A percentile compares a stretch with the other conserved stretches of the same genome.
Conservation (phyloP, 257 asterid species). For the Cruciata laevipes region DNA sequence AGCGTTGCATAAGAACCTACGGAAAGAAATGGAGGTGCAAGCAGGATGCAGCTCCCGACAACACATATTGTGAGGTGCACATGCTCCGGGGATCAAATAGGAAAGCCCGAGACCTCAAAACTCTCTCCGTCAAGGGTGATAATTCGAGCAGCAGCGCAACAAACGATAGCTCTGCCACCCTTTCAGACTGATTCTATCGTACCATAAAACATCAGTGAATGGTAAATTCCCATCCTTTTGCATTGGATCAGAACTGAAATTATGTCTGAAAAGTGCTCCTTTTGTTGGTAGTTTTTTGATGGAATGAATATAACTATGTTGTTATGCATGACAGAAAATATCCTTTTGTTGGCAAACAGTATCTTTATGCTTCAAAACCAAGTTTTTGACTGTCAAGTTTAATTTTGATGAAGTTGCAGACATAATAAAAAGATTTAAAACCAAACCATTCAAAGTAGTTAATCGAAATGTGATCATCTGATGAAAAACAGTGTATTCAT, state of each 20-base stretch:
- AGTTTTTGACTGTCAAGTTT: neutral
- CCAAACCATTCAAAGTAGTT: too few species aligned
- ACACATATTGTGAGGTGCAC: conserved; percentile 55
- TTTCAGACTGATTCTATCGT: neutral
- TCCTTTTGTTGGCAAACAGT: neutral
- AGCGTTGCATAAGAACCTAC: conserved; percentile 69
- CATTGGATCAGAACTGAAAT: neutral
- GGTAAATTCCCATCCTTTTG: neutral
- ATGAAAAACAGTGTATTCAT: neutral
- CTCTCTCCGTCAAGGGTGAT: conserved; percentile 26
- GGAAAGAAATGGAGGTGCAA: conserved; percentile 74
- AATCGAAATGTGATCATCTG: too few species aligned
- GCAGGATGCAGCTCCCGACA: conserved; percentile 30
- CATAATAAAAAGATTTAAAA: too few species aligned
- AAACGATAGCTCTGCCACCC: conserved; percentile 20
- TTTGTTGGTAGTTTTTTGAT: neutral
- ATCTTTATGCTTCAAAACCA: neutral
- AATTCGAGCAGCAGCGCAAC: conserved; percentile 45
- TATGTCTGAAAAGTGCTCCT: neutral
- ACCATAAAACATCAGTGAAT: neutral
- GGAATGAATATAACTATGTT: too few species aligned
- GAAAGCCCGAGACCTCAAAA: conserved; percentile 26
- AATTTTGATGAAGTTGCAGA: neutral
- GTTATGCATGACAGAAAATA: neutral
- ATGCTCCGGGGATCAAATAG: conserved; percentile 44